phyloP scores from a whole-genome alignment of 1,284 basidiomycete species.

The Mycosarcoma mackinlayi region DNA sequence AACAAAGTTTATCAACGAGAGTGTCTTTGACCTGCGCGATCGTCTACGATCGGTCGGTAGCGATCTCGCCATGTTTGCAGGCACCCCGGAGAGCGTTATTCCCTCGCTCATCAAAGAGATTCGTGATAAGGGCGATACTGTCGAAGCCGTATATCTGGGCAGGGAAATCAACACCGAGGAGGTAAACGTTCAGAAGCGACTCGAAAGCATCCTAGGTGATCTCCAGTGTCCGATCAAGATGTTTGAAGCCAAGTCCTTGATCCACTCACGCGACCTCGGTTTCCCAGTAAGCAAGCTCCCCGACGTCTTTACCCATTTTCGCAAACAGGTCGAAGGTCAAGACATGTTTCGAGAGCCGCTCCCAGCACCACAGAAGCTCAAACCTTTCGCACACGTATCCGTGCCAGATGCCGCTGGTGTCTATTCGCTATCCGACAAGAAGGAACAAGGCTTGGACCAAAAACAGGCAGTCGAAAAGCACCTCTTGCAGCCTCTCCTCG shows the following conservation, averaged over 20 bases:
- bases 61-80: constrained; percentile 57
- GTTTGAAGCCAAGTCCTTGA: constrained; percentile 41
- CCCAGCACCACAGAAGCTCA: constrained; percentile 43
- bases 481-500: constrained; percentile 48
- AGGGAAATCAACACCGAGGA: constrained; percentile 69
- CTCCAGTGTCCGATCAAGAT: constrained; percentile 25
- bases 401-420: constrained; percentile 32
- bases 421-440: constrained; percentile 26
- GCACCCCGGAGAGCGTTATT: constrained; percentile 53
- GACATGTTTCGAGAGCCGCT: constrained; percentile 49
- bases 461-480: constrained; percentile 32
- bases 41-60: constrained; percentile 35
- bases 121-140: constrained; percentile 66
- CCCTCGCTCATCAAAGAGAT: constrained; percentile 69
- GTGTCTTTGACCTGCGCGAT: constrained; percentile 53
- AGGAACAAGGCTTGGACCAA: constrained; percentile 1
- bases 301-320: constrained; percentile 62
- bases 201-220: constrained; percentile 6
- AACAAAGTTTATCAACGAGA: constrained; percentile 51
- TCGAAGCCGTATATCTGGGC: constrained; percentile 71
- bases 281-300: constrained; percentile 57
- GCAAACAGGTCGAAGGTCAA: constrained; percentile 57
- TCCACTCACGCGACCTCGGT: constrained; percentile 39
- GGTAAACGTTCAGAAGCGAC: constrained; percentile 46
- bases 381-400: constrained; percentile 40